These are phyloP conservation scores for Scolecobasidium constrictum DNA, from an alignment of 2,329 filamentous ascomycete genomes.

Conservation along the genomic window DNA sequence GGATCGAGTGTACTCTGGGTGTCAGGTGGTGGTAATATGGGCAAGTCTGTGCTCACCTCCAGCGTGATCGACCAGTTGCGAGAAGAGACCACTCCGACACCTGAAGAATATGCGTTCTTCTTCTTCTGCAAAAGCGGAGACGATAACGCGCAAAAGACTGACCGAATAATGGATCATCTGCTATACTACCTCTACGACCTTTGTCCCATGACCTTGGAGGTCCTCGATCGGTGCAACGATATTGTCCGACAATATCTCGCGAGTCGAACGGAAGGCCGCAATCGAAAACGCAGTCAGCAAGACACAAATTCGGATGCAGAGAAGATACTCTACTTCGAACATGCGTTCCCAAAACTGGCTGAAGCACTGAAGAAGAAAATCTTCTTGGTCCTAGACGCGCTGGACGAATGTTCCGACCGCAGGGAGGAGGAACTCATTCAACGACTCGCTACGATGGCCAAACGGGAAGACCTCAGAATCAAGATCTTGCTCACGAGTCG, in stretches of 20 bases:
- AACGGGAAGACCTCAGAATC: background rate
- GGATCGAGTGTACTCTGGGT: background rate
- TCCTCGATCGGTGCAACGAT: background rate
- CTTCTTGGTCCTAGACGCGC: slow-evolving; percentile 2
- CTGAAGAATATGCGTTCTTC: background rate
- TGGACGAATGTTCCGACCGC: slow-evolving; percentile 5
- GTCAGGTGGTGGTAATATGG: slow-evolving; percentile 1
- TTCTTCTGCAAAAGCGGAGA: slow-evolving; percentile 7
- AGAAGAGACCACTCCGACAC: background rate
- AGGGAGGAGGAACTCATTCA: background rate
- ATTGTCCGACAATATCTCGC: background rate
- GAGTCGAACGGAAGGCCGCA: background rate
- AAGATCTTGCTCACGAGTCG: slow-evolving; percentile 3
- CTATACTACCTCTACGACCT: background rate
- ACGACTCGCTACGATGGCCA: background rate
- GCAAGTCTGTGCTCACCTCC: slow-evolving; percentile 6
- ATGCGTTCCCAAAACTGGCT: background rate
- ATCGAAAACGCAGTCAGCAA: background rate
- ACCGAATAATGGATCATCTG: background rate
- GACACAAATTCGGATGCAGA: background rate
- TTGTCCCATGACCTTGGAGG: background rate
- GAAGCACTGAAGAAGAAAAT: slow-evolving; percentile 1
- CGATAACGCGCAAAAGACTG: slow-evolving; percentile 1
- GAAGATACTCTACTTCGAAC: background rate
- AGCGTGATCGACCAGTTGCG: background rate